Conservation (phyloP, 2,329 filamentous ascomycete species). For the Venturiaceae sp. region DNA sequence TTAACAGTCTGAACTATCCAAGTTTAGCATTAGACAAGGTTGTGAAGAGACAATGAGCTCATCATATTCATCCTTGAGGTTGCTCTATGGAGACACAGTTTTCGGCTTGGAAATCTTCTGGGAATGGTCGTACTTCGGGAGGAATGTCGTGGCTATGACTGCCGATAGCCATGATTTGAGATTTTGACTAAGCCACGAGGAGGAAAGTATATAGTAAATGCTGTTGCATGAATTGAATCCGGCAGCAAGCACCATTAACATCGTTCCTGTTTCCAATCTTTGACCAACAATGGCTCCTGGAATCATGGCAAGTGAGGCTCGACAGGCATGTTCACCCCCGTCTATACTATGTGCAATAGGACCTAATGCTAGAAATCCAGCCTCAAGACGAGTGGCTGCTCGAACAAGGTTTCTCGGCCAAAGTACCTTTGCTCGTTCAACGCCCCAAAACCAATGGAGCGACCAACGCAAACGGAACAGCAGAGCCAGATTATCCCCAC, state of each 20-base stretch:
- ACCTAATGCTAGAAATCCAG: neutral
- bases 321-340: neutral
- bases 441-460: slow-evolving; percentile 14
- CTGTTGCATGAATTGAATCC: neutral
- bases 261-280: neutral
- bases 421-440: slow-evolving; percentile 39
- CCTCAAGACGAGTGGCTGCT: slow-evolving; percentile 43
- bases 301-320: neutral
- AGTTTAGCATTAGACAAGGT: neutral
- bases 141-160: neutral
- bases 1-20: neutral
- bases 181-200: neutral
- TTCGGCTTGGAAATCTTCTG: neutral
- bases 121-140: neutral
- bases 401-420: slow-evolving; percentile 39
- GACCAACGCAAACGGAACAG: slow-evolving; percentile 18
- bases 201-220: neutral
- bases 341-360: neutral
- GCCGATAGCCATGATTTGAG: neutral
- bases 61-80: neutral
- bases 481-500: slow-evolving; percentile 12
- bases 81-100: neutral
- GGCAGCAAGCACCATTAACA: neutral
- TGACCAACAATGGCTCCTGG: neutral
- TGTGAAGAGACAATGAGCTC: neutral